Percentiles rank a stretch among this genome's conserved stretches.
Evolutionary conservation across 306 rosid genomes (phyloP).

Genomic region (Malus fusca): DNA sequence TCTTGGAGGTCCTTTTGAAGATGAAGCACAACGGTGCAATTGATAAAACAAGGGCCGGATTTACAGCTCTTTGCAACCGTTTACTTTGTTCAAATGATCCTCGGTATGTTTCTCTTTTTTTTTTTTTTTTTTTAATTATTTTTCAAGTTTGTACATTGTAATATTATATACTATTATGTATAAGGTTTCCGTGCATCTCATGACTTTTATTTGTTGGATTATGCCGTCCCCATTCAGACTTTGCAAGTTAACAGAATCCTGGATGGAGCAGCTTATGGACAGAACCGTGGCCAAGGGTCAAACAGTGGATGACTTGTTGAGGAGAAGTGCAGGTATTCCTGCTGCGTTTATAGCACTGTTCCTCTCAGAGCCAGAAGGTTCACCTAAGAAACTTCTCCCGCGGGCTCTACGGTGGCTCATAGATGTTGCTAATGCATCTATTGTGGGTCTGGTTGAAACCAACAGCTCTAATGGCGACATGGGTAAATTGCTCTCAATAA

Average conservation of each 20-base stretch:
- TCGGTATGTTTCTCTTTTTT: slow-evolving; percentile 30
- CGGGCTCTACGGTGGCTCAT: slow-evolving; percentile 83
- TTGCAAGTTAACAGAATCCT: slow-evolving; percentile 75
- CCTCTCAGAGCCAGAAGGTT: slow-evolving; percentile 97
- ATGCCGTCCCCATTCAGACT: slow-evolving; percentile 39
- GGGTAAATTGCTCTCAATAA: slow-evolving; percentile 21
- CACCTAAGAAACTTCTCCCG: slow-evolving; percentile 95
- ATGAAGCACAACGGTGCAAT: slow-evolving; percentile 99
- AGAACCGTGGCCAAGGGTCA: slow-evolving; percentile 85
- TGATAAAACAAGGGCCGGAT: slow-evolving; percentile 98
- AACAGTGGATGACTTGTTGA: slow-evolving; percentile 77
- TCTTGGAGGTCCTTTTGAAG: slow-evolving; percentile 92
- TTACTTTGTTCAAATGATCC: slow-evolving; percentile 87
- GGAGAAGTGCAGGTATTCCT: slow-evolving; percentile 99
- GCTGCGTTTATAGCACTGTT: slow-evolving; percentile 89
- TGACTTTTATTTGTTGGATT: not conserved
- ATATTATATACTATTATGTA: not conserved
- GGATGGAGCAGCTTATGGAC: slow-evolving; percentile 98
- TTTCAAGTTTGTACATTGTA: not conserved
- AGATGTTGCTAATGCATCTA: slow-evolving; percentile 64
- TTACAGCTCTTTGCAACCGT: slow-evolving; percentile 95
- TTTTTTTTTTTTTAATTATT: not conserved
- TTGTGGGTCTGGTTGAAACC: slow-evolving; percentile 42
- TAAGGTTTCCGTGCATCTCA: not conserved
- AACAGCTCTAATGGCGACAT: slow-evolving; percentile 30